These are phyloP conservation scores for Noccaea caerulescens DNA, from an alignment of 345 rosid species.

Conservation along the genomic window DNA sequence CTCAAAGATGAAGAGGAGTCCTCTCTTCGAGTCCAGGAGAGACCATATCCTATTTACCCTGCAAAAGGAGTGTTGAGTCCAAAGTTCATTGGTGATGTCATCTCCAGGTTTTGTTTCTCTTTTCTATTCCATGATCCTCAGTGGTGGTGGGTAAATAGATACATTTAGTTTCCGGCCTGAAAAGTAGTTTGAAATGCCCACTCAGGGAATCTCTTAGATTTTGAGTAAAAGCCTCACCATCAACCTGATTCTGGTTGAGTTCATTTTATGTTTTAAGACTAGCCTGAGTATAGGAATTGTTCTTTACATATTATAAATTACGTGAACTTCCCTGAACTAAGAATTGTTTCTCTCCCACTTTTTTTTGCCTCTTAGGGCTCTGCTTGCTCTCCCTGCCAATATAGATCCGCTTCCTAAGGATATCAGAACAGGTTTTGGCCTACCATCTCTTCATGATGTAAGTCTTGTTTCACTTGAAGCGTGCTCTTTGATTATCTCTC, in stretches of 20 bases:
- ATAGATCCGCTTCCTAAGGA: conserved; percentile 85
- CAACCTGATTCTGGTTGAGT: conserved; percentile 26
- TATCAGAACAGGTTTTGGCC: conserved; percentile 67
- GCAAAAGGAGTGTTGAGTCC: conserved; percentile 87
- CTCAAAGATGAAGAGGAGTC: conserved; percentile 72
- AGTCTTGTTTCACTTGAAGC: conserved; percentile 42
- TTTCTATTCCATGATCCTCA: conserved; percentile 10
- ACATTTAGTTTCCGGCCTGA: not conserved
- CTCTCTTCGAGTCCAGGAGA: conserved; percentile 55
- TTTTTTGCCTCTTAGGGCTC: conserved; percentile 56
- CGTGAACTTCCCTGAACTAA: conserved; percentile 19
- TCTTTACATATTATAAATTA: conserved; percentile 5
- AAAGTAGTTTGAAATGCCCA: conserved; percentile 6
- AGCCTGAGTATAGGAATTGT: not conserved
- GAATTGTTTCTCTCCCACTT: conserved; percentile 5
- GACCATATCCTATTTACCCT: conserved; percentile 94
- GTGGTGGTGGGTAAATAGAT: not conserved
- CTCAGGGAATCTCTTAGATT: conserved; percentile 16
- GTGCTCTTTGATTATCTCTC: conserved; percentile 22
- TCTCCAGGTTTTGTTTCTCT: conserved; percentile 64
- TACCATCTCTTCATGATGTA: conserved; percentile 73
- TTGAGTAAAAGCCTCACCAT: conserved; percentile 15
- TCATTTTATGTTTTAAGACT: conserved; percentile 10
- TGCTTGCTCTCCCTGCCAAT: conserved; percentile 55
- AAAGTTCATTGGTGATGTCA: conserved; percentile 62